Conservation (phyloP, 2,329 filamentous ascomycete genomes). For the Bipolaris gigantea region DNA sequence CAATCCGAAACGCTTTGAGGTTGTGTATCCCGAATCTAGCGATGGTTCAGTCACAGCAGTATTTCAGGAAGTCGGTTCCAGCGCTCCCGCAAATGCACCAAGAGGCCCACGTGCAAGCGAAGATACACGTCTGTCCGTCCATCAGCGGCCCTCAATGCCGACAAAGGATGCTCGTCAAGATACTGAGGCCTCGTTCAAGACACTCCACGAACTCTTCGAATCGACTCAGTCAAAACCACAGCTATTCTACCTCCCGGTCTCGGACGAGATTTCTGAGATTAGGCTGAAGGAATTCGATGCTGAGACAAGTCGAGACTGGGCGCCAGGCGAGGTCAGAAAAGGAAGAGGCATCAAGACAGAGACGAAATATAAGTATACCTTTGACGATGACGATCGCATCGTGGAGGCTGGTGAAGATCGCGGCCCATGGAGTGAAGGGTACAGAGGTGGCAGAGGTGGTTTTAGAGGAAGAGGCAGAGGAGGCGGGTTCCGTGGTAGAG, state of each 20-base stretch:
- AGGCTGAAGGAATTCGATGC: constrained; percentile 64
- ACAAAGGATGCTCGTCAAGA: constrained; percentile 24
- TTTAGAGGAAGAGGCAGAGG: constrained; percentile 6
- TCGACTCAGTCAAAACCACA: constrained; percentile 65
- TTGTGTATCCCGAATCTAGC: constrained; percentile 30
- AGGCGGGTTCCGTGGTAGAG: constrained; percentile 5
- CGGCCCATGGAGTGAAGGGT: constrained; percentile 33
- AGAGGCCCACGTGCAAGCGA: constrained; percentile 23
- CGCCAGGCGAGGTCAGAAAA: constrained; percentile 32
- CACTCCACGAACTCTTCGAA: constrained; percentile 62
- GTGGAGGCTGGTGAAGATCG: constrained; percentile 47
- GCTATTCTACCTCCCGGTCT: constrained; percentile 67
- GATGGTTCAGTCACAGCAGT: constrained; percentile 29
- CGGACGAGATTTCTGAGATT: constrained; percentile 63
- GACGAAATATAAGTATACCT: constrained; percentile 46
- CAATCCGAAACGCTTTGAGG: constrained; percentile 35
- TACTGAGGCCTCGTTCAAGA: constrained; percentile 50
- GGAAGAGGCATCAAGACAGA: constrained; percentile 35
- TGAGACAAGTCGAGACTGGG: constrained; percentile 49
- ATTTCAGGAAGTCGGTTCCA: constrained; percentile 39
- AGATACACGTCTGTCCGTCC: constrained; percentile 5
- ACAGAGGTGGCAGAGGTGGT: constrained; percentile 13
- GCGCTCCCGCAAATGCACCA: constrained; percentile 28
- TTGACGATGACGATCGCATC: constrained; percentile 49
- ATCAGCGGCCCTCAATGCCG: constrained; percentile 4